Base-by-base conservation (phyloP, 2,329 filamentous ascomycete genomes). In the Xylariaceae sp. region DNA sequence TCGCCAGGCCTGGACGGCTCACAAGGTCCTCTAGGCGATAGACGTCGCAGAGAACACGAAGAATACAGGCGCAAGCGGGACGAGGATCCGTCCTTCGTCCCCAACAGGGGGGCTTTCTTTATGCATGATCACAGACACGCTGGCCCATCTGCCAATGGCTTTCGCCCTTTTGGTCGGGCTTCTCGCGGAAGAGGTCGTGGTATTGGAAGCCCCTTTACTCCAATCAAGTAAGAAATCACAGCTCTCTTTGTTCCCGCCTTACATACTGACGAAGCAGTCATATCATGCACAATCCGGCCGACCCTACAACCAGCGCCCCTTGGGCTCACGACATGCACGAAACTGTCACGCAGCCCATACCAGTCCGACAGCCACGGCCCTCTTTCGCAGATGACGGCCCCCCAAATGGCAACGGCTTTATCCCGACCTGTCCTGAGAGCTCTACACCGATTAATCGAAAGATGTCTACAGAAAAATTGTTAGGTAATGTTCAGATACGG, bases 261-360 rank as follows among this genome's bases (percentile, higher is more conserved):
- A 4, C 50, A 45, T 51, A 48, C 63, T 68, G 46, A 69, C 55
- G 16, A 44, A 39, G 13, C 21, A 69, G 64, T 43, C 68, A 68
- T 52, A 64, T 76, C 62, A 68, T 78, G 40, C 76, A 79, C 53
- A 76, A 75, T 53, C 70, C 77, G 7, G 70, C 77, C 29, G 84
- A 88, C 65, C 84, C 83, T 54, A 83, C 86, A 13, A 87, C 85
- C 20, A 89, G 85, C 70, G 85, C 84, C 16, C 88, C 84, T 37
- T 97, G 94, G 94, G 85, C 91, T 60, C 94, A 99, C 71, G 94
- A 99, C 72, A 91, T 97, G 75, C 94, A 97, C 73, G 91, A 96
- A 60, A 81, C 73, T 9, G 77, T 86, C n/a, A 75, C 74, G 58
- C 76, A 81, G 58, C 77, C 79, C 27, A 54, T 64, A 59, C 67